Percentiles rank a stretch among this genome's conserved stretches.
Conservation (phyloP, 805 yeast genomes). For the Candida fluviatilis region DNA sequence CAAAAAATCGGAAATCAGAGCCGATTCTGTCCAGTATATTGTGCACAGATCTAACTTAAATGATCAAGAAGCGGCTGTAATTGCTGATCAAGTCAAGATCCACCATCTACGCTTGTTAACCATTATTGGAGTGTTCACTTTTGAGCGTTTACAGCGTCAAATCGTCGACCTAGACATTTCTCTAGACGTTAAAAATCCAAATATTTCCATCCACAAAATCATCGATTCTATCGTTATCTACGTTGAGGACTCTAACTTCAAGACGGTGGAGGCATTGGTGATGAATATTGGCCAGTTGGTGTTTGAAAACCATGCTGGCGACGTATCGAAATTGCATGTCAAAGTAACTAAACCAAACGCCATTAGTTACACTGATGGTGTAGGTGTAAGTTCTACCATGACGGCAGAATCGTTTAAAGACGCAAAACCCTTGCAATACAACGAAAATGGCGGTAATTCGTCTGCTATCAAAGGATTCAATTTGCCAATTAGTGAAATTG, state of each 20-base stretch:
- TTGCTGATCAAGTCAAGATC: slow-evolving; percentile 32
- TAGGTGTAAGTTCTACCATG: slow-evolving; percentile 75
- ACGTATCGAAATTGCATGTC: slow-evolving; percentile 43
- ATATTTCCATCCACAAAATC: slow-evolving; percentile 37
- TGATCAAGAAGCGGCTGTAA: not conserved
- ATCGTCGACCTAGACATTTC: slow-evolving; percentile 60
- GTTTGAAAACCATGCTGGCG: slow-evolving; percentile 33
- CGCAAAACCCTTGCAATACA: slow-evolving; percentile 14
- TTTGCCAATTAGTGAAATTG: slow-evolving; percentile 23
- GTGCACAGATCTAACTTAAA: slow-evolving; percentile 24
- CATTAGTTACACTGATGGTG: slow-evolving; percentile 79
- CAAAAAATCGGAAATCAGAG: slow-evolving; percentile 56
- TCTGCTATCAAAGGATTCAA: slow-evolving; percentile 18
- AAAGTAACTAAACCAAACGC: slow-evolving; percentile 86
- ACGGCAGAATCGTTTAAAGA: slow-evolving; percentile 35
- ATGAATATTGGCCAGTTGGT: slow-evolving; percentile 62
- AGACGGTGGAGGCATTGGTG: slow-evolving; percentile 91
- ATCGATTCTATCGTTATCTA: slow-evolving; percentile 50
- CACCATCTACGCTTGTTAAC: slow-evolving; percentile 58
- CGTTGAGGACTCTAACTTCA: slow-evolving; percentile 77
- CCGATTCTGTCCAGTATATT: slow-evolving; percentile 44
- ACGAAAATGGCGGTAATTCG: slow-evolving; percentile 8
- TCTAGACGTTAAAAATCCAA: slow-evolving; percentile 20
- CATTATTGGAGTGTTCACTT: slow-evolving; percentile 89
- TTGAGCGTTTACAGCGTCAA: slow-evolving; percentile 82